These are phyloP conservation scores for Rhodotorula paludigena DNA, from an alignment of 768 basidiomycete genomes.

Conservation along the genomic window DNA sequence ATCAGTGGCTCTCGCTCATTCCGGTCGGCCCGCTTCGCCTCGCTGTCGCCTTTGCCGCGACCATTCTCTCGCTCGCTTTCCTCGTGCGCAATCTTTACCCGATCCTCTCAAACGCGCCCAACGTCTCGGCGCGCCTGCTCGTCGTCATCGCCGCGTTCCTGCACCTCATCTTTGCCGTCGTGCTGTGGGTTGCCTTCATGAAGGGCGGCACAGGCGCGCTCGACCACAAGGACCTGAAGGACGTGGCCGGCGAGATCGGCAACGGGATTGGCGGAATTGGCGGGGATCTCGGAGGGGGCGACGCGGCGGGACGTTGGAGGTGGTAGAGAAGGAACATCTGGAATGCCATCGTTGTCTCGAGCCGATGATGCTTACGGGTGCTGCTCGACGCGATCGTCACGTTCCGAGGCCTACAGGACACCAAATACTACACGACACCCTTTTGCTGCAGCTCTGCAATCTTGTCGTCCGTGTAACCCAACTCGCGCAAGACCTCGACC, in stretches of 20 bases:
- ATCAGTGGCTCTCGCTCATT: constrained; percentile 36
- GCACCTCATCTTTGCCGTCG: constrained; percentile 73
- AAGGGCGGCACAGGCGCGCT: constrained; percentile 42
- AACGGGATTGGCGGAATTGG: not conserved
- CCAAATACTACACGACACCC: constrained; percentile 20
- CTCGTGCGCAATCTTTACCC: constrained; percentile 81
- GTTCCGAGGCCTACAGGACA: not conserved
- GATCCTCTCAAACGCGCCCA: constrained; percentile 75
- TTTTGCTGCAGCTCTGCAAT: constrained; percentile 29
- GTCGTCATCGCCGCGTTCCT: constrained; percentile 69
- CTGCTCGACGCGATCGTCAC: too few species aligned
- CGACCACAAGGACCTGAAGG: constrained; percentile 6
- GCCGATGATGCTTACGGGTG: not conserved
- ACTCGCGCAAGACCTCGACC: constrained; percentile 39
- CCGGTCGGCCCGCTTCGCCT: constrained; percentile 13
- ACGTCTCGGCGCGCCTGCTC: constrained; percentile 74
- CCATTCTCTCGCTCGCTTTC: constrained; percentile 79
- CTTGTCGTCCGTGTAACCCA: constrained; percentile 32
- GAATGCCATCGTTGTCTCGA: too few species aligned
- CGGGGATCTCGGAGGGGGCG: not conserved
- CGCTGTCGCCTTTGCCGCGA: constrained; percentile 61
- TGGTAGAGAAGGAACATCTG: not conserved
- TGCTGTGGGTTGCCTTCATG: constrained; percentile 77
- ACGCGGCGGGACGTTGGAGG: not conserved
- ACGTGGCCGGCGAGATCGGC: constrained; percentile 3